phyloP scores from a whole-genome alignment of 371 early-diverging fungal species.

The Lichtheimia corymbifera region DNA sequence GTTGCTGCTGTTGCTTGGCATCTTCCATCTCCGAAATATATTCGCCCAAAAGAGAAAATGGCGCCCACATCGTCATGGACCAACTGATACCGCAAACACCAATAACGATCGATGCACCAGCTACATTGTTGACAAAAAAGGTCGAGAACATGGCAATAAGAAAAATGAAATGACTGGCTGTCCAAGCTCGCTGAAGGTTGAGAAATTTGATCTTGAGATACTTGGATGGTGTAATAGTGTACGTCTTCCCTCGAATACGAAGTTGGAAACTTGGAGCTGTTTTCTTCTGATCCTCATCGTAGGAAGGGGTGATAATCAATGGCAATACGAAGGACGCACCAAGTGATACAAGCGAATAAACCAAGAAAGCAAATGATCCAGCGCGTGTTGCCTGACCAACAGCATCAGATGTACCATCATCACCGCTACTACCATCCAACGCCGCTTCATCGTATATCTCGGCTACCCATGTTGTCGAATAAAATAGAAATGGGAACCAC shows the following conservation, averaged over 20 bases:
- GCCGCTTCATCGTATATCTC: conserved; percentile 51
- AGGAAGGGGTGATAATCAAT: conserved; percentile 31
- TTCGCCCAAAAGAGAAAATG: conserved; percentile 91
- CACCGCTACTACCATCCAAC: conserved; percentile 18
- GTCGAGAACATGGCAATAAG: conserved; percentile 73
- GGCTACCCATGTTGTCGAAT: conserved; percentile 81
- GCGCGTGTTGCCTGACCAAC: conserved; percentile 77
- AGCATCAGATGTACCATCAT: conserved; percentile 32
- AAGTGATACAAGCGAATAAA: conserved; percentile 78
- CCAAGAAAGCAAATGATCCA: conserved; percentile 83
- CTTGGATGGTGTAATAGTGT: conserved; percentile 16
- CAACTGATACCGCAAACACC: conserved; percentile 81
- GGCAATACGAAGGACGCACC: conserved; percentile 76
- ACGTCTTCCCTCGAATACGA: conserved; percentile 12
- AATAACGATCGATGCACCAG: conserved; percentile 62
- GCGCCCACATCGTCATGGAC: conserved; percentile 92
- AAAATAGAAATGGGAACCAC: conserved; percentile 96
- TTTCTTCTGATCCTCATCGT: not conserved
- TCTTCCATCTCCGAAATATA: conserved; percentile 57
- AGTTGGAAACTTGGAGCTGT: conserved; percentile 4
- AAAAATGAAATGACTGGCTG: conserved; percentile 67
- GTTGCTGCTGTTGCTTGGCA: not conserved
- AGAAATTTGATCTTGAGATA: conserved; percentile 30
- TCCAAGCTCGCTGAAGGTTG: conserved; percentile 71
- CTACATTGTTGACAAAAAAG: conserved; percentile 50